Conservation (phyloP, 257 asterid genomes). For the Henckelia pumila region DNA sequence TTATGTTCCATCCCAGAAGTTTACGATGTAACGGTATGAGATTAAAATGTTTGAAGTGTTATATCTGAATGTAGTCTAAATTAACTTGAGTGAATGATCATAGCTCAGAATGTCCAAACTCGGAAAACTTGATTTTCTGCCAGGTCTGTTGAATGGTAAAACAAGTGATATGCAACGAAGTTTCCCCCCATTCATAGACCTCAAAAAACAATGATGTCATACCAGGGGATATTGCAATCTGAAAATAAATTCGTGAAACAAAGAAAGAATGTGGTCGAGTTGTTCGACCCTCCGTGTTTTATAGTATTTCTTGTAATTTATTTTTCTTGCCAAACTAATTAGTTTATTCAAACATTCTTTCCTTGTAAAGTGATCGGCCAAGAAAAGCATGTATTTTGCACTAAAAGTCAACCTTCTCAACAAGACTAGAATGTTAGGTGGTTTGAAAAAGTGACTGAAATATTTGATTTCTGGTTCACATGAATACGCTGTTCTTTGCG, state of each 20-base stretch:
- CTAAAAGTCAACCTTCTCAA: background rate
- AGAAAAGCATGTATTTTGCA: background rate
- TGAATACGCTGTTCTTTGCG: background rate
- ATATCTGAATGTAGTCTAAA: constrained; percentile 15
- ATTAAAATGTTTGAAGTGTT: background rate
- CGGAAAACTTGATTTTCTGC: background rate
- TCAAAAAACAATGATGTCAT: background rate
- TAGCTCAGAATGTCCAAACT: background rate
- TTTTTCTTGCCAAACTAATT: background rate
- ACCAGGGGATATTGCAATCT: too few relatives aligned
- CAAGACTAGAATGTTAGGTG: background rate
- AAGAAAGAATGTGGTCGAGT: too few relatives aligned
- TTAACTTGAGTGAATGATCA: background rate
- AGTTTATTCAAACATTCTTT: background rate
- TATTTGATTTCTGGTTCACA: background rate
- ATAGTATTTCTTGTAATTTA: too few relatives aligned
- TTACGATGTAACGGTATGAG: background rate
- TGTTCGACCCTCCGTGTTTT: too few relatives aligned
- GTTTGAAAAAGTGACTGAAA: background rate
- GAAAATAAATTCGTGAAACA: too few relatives aligned
- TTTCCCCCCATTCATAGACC: background rate
- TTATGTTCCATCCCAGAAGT: background rate
- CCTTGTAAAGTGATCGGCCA: background rate
- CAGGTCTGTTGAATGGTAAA: background rate
- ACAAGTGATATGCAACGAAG: background rate